Conservation (phyloP, 176 grass and related monocot genomes). For the Oryza glaberrima region DNA sequence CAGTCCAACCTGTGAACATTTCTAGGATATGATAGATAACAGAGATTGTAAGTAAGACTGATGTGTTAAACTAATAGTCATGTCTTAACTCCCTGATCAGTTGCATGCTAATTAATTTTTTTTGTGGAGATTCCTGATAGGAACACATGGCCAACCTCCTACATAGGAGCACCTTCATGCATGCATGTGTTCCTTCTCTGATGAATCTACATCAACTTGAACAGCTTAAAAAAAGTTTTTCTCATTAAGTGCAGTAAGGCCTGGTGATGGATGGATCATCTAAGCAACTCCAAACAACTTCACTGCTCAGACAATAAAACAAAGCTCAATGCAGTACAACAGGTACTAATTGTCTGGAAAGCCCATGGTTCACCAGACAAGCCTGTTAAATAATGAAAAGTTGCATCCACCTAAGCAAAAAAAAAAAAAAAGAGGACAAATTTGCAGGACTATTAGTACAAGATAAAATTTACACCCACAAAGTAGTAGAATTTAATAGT, state of each 20-base stretch:
- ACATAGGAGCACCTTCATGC: background rate
- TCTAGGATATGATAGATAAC: background rate
- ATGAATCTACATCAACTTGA: constrained; percentile 44
- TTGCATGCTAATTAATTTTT: constrained; percentile 20
- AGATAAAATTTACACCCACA: constrained; percentile 12
- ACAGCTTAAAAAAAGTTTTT: background rate
- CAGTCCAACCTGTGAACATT: constrained; percentile 24
- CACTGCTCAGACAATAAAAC: constrained; percentile 42
- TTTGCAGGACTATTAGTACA: background rate
- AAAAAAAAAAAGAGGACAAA: background rate
- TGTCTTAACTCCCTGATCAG: background rate
- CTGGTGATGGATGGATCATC: constrained; percentile 30
- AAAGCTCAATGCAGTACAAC: constrained; percentile 17
- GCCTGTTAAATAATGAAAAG: background rate
- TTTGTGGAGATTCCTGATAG: constrained; percentile 10
- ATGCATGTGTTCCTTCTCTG: constrained; percentile 35
- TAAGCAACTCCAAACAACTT: constrained; percentile 44
- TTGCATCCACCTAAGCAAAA: constrained; percentile 21
- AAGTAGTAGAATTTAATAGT: constrained; percentile 8
- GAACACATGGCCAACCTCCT: constrained; percentile 28
- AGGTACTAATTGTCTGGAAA: constrained; percentile 8
- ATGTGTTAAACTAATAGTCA: constrained; percentile 20
- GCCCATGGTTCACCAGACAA: constrained; percentile 21
- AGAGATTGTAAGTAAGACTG: constrained; percentile 20
- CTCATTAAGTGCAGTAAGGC: constrained; percentile 12